Conservation (phyloP, 768 basidiomycete genomes). For the Gloeostereum incarnatum region DNA sequence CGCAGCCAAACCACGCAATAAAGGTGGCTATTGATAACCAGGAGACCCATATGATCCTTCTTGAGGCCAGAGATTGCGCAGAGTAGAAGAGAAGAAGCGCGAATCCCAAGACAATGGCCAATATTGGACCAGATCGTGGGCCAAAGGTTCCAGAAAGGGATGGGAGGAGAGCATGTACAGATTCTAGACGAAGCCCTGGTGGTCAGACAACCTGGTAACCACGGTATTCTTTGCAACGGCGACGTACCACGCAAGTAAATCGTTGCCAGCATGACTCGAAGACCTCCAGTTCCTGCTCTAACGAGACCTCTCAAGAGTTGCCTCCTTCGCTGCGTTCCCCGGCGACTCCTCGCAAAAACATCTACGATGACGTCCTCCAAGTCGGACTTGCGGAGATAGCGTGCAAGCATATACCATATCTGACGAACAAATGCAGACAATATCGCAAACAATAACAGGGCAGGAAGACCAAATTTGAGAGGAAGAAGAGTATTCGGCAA, state of each 20-base stretch:
- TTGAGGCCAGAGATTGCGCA: slow-evolving; percentile 45
- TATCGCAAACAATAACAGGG: slow-evolving; percentile 42
- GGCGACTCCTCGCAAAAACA: slow-evolving; percentile 42
- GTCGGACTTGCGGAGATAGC: slow-evolving; percentile 57
- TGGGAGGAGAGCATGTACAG: slow-evolving; percentile 41
- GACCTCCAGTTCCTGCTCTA: slow-evolving; percentile 30
- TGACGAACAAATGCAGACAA: slow-evolving; percentile 56
- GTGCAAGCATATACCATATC: slow-evolving; percentile 71
- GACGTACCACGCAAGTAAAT: slow-evolving; percentile 56
- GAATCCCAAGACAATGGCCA: slow-evolving; percentile 32
- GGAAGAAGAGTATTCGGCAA: slow-evolving; percentile 39
- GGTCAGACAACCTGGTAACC: slow-evolving; percentile 2
- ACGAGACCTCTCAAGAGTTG: slow-evolving; percentile 31
- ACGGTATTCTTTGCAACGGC: not conserved
- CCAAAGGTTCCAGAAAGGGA: slow-evolving; percentile 28
- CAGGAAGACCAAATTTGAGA: slow-evolving; percentile 38
- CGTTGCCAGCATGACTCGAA: slow-evolving; percentile 43
- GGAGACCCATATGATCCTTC: slow-evolving; percentile 43
- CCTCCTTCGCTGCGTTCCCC: slow-evolving; percentile 40
- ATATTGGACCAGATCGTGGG: slow-evolving; percentile 24
- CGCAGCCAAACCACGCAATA: slow-evolving; percentile 47
- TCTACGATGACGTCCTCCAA: slow-evolving; percentile 59
- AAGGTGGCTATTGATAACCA: slow-evolving; percentile 53
- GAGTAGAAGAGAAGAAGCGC: slow-evolving; percentile 41
- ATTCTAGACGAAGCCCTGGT: slow-evolving; percentile 26